These are phyloP conservation scores for Cutaneotrichosporon sp. DNA, from an alignment of 1,284 basidiomycete genomes.

Conservation along the genomic window DNA sequence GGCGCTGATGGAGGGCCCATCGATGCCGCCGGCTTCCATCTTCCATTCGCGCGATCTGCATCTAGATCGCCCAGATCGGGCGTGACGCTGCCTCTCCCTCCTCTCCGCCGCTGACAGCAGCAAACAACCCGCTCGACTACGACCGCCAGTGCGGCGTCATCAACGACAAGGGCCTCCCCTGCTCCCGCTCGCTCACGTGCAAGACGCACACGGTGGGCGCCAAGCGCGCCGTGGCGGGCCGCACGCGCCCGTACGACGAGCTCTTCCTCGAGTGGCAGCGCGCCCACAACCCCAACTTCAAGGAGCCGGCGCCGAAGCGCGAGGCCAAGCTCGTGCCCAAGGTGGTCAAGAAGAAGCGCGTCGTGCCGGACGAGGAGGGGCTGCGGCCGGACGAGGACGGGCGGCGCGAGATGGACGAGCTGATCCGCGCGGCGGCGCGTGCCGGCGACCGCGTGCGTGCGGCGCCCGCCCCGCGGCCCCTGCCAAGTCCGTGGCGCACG, in stretches of 20 bases:
- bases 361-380: slow-evolving; percentile 53
- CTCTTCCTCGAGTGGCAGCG: slow-evolving; percentile 91
- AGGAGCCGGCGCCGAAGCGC: slow-evolving; percentile 75
- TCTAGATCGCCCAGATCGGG: too few species aligned
- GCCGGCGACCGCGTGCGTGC: slow-evolving; percentile 57
- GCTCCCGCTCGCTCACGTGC: slow-evolving; percentile 95
- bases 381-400: slow-evolving; percentile 74
- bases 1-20: too few species aligned
- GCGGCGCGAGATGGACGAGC: slow-evolving; percentile 66
- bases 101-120: slow-evolving; percentile 20
- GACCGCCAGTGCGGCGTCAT: slow-evolving; percentile 97
- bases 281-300: slow-evolving; percentile 86
- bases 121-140: slow-evolving; percentile 72
- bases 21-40: too few species aligned
- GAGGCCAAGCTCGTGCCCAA: slow-evolving; percentile 58
- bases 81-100: neutral
- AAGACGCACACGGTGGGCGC: slow-evolving; percentile 98
- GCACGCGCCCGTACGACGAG: slow-evolving; percentile 81
- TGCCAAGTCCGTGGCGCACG: slow-evolving; percentile 28
- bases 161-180: slow-evolving; percentile 91
- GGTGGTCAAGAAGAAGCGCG: slow-evolving; percentile 38
- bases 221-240: slow-evolving; percentile 86
- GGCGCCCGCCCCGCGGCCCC: slow-evolving; percentile 8
- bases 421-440: slow-evolving; percentile 60
- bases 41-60: too few species aligned